These are phyloP conservation scores for Taiwanofungus camphoratus DNA, from an alignment of 1,284 basidiomycete genomes.

Conservation along the genomic window DNA sequence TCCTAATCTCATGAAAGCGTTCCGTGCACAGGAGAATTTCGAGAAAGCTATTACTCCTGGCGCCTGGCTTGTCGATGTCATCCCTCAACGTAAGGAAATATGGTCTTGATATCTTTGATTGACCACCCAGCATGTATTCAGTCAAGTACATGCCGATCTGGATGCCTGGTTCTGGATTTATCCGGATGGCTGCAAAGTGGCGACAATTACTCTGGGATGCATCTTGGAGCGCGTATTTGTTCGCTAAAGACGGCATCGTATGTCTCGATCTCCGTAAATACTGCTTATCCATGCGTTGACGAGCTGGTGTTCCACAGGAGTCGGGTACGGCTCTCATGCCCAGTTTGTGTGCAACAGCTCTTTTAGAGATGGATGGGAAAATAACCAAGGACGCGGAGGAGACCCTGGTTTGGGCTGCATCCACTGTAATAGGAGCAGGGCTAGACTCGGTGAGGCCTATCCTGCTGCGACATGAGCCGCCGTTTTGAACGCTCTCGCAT, in stretches of 20 bases:
- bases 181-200: slow-evolving; percentile 19
- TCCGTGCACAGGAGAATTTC: slow-evolving; percentile 23
- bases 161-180: slow-evolving; percentile 25
- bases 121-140: slow-evolving; percentile 7
- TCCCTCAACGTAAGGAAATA: slow-evolving; percentile 24
- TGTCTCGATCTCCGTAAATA: slow-evolving; percentile 10
- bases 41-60: slow-evolving; percentile 20
- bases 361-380: background rate
- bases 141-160: slow-evolving; percentile 26
- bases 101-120: background rate
- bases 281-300: background rate
- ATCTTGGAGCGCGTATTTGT: slow-evolving; percentile 21
- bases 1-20: slow-evolving; percentile 19
- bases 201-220: slow-evolving; percentile 15
- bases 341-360: background rate
- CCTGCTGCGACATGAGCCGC: background rate
- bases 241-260: slow-evolving; percentile 22
- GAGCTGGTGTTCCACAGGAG: background rate
- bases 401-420: slow-evolving; percentile 2
- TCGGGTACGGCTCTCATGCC: background rate
- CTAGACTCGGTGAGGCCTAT: slow-evolving; percentile 23
- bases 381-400: slow-evolving; percentile 2
- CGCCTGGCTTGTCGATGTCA: slow-evolving; percentile 25
- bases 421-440: slow-evolving; percentile 14
- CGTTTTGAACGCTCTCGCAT: background rate